Percentiles rank a stretch among this genome's conserved stretches.
Conservation (phyloP, 306 rosid species). For the Calophaca sinica region DNA sequence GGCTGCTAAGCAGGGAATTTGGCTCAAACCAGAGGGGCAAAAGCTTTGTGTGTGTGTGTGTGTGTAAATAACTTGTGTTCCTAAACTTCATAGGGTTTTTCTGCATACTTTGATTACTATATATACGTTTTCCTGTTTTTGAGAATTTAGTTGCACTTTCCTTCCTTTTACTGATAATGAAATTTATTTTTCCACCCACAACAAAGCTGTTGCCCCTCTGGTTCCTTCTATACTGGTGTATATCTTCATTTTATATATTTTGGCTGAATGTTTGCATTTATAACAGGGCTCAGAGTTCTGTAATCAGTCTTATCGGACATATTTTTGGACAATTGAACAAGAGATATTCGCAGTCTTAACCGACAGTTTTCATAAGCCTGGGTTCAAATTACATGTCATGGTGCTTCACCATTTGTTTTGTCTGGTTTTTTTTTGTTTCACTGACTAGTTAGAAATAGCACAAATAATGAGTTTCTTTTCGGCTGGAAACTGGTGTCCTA, state of each 20-base stretch:
- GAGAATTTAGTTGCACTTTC: not conserved
- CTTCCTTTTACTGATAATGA: not conserved
- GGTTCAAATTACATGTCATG: conserved; percentile 94
- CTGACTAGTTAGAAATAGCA: conserved; percentile 14
- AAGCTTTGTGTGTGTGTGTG: no score
- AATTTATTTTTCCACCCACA: conserved; percentile 3
- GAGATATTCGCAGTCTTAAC: conserved; percentile 96
- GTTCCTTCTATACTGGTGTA: conserved; percentile 23
- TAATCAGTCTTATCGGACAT: conserved; percentile 82
- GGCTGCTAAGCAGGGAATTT: no score
- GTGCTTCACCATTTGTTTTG: conserved; percentile 95
- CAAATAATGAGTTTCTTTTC: conserved; percentile 38
- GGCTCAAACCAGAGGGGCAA: no score
- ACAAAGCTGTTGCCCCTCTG: not conserved
- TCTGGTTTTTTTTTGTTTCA: conserved; percentile 58
- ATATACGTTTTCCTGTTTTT: no score
- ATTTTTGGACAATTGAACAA: conserved; percentile 85
- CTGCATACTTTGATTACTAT: no score
- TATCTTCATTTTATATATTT: not conserved
- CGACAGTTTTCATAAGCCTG: conserved; percentile 97
- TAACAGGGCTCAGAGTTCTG: conserved; percentile 86
- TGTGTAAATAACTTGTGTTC: not conserved
- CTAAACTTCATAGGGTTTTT: no score
- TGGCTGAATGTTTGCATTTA: conserved; percentile 19
- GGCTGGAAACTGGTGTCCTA: conserved; percentile 79